A percentile compares a stretch with the other conserved stretches of the same genome.
These are phyloP conservation scores for Rhizophagus prolifer DNA, from an alignment of 192 early-diverging fungal species.

Conservation along the genomic window DNA sequence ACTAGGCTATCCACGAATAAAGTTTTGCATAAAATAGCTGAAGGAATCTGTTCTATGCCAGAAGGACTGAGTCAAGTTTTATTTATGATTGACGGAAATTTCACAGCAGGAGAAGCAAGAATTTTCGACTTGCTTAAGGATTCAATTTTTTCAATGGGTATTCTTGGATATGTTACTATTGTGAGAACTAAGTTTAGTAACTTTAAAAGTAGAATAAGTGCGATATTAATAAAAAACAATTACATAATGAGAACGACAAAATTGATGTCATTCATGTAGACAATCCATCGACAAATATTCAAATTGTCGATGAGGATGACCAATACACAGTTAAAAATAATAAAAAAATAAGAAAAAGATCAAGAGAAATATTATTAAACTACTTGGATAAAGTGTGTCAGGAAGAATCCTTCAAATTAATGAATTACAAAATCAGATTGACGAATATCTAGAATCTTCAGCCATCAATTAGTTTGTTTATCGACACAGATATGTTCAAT, in stretches of 20 bases:
- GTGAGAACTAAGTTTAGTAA: neutral
- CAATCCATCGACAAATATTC: neutral
- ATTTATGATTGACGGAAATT: neutral
- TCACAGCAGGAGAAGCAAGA: neutral
- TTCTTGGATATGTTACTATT: constrained; percentile 4
- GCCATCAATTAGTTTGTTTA: too few species aligned
- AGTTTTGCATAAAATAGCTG: neutral
- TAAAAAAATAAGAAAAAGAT: neutral
- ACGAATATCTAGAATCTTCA: too few species aligned
- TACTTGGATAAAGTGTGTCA: neutral
- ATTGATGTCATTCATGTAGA: constrained; percentile 1
- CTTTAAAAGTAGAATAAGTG: neutral
- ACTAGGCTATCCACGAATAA: neutral
- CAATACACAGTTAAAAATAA: neutral
- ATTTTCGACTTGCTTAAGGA: neutral
- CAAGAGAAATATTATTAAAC: neutral
- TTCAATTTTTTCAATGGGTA: too few species aligned
- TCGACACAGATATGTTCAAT: too few species aligned
- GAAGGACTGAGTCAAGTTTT: constrained; percentile 1
- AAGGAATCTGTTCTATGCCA: neutral
- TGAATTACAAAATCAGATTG: too few species aligned
- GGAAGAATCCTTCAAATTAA: too few species aligned
- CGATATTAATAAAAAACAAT: neutral
- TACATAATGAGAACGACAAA: neutral
- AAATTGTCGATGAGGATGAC: too few species aligned